Evolutionary conservation across 805 yeast genomes (phyloP).

Genomic region (Nakazawaea wickerhamii): DNA sequence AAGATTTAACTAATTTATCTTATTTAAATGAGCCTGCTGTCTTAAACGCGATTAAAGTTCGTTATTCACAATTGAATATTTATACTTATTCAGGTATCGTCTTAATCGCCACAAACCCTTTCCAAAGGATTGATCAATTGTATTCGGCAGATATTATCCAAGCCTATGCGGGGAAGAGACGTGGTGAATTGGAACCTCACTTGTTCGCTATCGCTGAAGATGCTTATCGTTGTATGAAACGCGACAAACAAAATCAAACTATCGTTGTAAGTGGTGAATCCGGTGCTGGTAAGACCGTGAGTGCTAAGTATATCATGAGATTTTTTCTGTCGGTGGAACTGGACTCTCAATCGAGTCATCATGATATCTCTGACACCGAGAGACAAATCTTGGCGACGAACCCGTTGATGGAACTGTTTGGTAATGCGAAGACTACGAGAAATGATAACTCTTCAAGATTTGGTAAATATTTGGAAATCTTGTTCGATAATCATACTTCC

Average conservation of each 20-base stretch:
- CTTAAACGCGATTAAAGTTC: constrained; percentile 82
- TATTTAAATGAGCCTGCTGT: constrained; percentile 96
- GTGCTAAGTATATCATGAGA: constrained; percentile 96
- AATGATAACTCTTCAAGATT: constrained; percentile 97
- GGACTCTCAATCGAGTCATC: constrained; percentile 34
- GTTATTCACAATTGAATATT: constrained; percentile 85
- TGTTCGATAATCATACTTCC: constrained; percentile 67
- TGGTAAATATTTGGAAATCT: constrained; percentile 91
- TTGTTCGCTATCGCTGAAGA: constrained; percentile 97
- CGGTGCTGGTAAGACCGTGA: constrained; percentile 98
- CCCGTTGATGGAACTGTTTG: constrained; percentile 97
- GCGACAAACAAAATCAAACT: constrained; percentile 82
- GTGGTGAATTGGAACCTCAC: constrained; percentile 97
- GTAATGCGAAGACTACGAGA: constrained; percentile 96
- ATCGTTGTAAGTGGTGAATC: constrained; percentile 97
- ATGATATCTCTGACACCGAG: constrained; percentile 85
- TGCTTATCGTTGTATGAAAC: constrained; percentile 91
- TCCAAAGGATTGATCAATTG: constrained; percentile 84
- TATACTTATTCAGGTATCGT: constrained; percentile 97
- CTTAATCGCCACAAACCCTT: constrained; percentile 93
- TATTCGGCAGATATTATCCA: constrained; percentile 91
- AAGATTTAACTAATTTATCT: constrained; percentile 87
- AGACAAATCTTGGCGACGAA: constrained; percentile 93
- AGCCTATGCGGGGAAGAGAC: constrained; percentile 85
- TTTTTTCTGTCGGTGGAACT: constrained; percentile 91